Conservation (phyloP, 2,329 filamentous ascomycete genomes). For the Colletotrichum liaoningense region DNA sequence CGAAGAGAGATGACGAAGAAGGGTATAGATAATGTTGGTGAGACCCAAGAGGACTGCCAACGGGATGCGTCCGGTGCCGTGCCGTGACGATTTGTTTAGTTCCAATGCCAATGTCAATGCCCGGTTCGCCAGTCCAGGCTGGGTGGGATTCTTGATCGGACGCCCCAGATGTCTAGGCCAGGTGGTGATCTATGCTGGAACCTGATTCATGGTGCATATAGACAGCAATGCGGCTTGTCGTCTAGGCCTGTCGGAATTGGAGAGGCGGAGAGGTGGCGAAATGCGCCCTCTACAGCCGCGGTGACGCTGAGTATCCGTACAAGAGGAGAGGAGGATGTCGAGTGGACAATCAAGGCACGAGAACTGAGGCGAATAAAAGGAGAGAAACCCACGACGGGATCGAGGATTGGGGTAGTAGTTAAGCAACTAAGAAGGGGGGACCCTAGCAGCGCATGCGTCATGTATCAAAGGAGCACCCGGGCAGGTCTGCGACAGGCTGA, state of each 20-base stretch:
- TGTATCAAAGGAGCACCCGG: constrained; percentile 37
- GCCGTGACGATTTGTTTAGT: constrained; percentile 22
- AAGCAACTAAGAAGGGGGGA: constrained; percentile 31
- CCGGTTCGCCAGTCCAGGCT: constrained; percentile 7
- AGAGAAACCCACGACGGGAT: constrained; percentile 22
- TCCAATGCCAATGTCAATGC: constrained; percentile 4
- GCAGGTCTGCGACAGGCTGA: constrained; percentile 35
- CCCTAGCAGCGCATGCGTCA: constrained; percentile 37
- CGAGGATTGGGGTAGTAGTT: constrained; percentile 34
- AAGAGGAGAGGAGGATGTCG: constrained; percentile 8
- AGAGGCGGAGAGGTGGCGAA: constrained; percentile 12
- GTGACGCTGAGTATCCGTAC: constrained; percentile 7
- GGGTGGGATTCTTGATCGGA: constrained; percentile 26
- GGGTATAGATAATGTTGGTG: constrained; percentile 25
- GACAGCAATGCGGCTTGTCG: constrained; percentile 46
- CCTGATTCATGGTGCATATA: constrained; percentile 45
- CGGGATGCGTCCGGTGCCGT: constrained; percentile 25
- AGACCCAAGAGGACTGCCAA: constrained; percentile 7
- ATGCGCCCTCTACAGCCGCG: constrained; percentile 10
- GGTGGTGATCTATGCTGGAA: constrained; percentile 37
- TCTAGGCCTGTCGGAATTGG: constrained; percentile 16
- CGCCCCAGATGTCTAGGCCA: constrained; percentile 31
- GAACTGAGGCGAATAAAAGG: constrained; percentile 16
- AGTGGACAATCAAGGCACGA: constrained; percentile 21
- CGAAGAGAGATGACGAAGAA: constrained; percentile 13